Conservation (phyloP, 2,329 filamentous ascomycete genomes). For the Neodidymelliopsis sp. region DNA sequence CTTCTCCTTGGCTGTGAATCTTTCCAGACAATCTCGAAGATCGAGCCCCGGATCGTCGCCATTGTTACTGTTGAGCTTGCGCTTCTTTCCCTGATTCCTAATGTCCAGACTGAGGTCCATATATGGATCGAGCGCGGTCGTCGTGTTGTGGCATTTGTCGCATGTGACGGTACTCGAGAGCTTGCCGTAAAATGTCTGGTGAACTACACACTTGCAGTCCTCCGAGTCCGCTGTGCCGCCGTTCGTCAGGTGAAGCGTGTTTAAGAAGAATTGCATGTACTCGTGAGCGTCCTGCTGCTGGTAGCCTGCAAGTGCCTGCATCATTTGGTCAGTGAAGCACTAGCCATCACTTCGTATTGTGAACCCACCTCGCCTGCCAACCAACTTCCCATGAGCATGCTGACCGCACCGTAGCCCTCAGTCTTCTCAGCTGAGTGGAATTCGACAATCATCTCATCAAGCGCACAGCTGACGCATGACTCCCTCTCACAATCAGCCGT, state of each 20-base stretch:
- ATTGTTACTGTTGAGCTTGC: constrained; percentile 54
- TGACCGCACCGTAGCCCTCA: constrained; percentile 88
- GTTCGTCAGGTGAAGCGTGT: constrained; percentile 84
- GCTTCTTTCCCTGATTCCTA: constrained; percentile 75
- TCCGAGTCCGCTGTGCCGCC: constrained; percentile 60
- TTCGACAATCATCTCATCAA: constrained; percentile 69
- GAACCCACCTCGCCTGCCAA: constrained; percentile 75
- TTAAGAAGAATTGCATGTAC: constrained; percentile 94
- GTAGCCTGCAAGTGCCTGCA: constrained; percentile 71
- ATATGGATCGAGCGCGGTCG: constrained; percentile 85
- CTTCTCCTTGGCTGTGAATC: constrained; percentile 86
- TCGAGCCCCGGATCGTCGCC: constrained; percentile 49
- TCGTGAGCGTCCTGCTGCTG: constrained; percentile 97
- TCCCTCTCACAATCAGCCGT: constrained; percentile 72
- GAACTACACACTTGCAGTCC: constrained; percentile 85
- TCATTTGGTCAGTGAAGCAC: constrained; percentile 7
- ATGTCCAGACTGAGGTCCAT: constrained; percentile 89
- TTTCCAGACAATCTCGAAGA: constrained; percentile 73
- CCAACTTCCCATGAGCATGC: constrained; percentile 89
- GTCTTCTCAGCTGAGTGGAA: constrained; percentile 77
- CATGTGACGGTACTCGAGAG: constrained; percentile 91
- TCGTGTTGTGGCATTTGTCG: constrained; percentile 83
- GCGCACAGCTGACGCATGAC: constrained; percentile 66
- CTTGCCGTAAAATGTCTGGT: constrained; percentile 93
- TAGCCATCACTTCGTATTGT: constrained; percentile 41